phyloP scores from a whole-genome alignment of 1,284 basidiomycete genomes.

The Entoloma clypeatum region DNA sequence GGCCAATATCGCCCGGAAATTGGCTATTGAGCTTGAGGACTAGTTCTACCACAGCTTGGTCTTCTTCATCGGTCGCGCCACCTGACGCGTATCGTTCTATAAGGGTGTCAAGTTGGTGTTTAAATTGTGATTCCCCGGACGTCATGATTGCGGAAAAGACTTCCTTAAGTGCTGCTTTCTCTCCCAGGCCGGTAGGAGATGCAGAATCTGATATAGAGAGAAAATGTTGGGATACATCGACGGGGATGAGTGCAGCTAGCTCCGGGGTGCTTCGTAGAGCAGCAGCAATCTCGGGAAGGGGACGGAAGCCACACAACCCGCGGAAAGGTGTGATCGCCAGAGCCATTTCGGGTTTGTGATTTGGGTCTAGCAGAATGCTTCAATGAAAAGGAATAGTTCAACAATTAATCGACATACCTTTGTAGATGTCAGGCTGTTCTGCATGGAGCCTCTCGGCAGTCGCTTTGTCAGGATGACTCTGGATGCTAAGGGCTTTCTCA shows the following conservation, averaged over 20 bases:
- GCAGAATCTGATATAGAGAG: slow-evolving; percentile 39
- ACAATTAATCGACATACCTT: slow-evolving; percentile 50
- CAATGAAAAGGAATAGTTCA: slow-evolving; percentile 10
- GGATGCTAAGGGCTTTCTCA: slow-evolving; percentile 92
- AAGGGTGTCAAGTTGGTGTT: slow-evolving; percentile 55
- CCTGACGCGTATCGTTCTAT: slow-evolving; percentile 58
- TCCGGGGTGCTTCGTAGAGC: slow-evolving; percentile 77
- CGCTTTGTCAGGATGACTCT: slow-evolving; percentile 94
- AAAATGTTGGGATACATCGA: slow-evolving; percentile 7
- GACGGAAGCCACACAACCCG: slow-evolving; percentile 90
- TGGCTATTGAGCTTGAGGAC: slow-evolving; percentile 74
- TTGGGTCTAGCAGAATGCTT: slow-evolving; percentile 57
- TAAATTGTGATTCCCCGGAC: slow-evolving; percentile 51
- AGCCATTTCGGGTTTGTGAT: slow-evolving; percentile 99
- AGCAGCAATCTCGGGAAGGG: slow-evolving; percentile 65
- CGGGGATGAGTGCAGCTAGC: slow-evolving; percentile 64
- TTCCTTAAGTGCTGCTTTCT: slow-evolving; percentile 62
- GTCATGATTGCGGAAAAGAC: slow-evolving; percentile 87
- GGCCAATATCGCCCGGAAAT: slow-evolving; percentile 91
- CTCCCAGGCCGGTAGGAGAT: slow-evolving; percentile 41
- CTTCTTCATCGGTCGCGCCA: slow-evolving; percentile 33
- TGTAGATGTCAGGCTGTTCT: slow-evolving; percentile 82
- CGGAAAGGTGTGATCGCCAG: slow-evolving; percentile 90
- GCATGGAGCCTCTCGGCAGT: slow-evolving; percentile 78
- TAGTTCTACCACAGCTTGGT: slow-evolving; percentile 57